Base-by-base conservation (phyloP, 1,139 yeast species). In the Kodamaea plutei region DNA sequence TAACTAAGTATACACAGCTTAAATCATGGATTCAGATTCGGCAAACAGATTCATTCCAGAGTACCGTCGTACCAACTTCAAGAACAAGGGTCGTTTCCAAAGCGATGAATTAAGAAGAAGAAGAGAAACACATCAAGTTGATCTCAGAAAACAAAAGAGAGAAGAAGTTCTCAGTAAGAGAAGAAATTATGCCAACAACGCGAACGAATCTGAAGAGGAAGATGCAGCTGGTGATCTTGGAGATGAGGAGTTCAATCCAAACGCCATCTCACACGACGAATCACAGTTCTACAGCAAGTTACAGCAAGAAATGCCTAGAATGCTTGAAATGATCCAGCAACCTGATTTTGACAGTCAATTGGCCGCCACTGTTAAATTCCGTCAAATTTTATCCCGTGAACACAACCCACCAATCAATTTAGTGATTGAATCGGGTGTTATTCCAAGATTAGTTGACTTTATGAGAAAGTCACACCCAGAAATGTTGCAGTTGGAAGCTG, bases 71-170 rank as follows among this genome's bases (percentile, higher is more conserved):
- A 88, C 97, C 30, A 87, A 84, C 56, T 91, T 85, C 69, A 91
- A 93, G 60, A 91, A 91, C 69, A 85, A 89, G 58, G 89, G 94
- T 42, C 79, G 95, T 55, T 93, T 93, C 58, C 84, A 84, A 54
- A 87, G 89, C 40, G 98, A 91, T 58, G 98, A 91, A 67, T 78
- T 91, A 49, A 84, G 98, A 64, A 88, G 97, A 61, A 83, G 98
- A 60, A 83, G 98, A 60, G 98, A 91, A 59, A 94, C 85, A 41
- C 96, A 91, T 53, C 97, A 89, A 62, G 94, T 93, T 41, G 98
- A 89, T 58, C 74, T 91, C 54, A 77, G 98, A 64, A 93, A 91
- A 67, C 95, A 91, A 44, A 89, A 89, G 63, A 78, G 98, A 55
- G 98, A 91, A 55, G 98, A 91, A 56, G 85, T 84, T 38, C 72